Percentiles rank a stretch among this genome's conserved stretches.
phyloP scores from a whole-genome alignment of 2,329 filamentous ascomycete species.

The Claviceps purpurea region DNA sequence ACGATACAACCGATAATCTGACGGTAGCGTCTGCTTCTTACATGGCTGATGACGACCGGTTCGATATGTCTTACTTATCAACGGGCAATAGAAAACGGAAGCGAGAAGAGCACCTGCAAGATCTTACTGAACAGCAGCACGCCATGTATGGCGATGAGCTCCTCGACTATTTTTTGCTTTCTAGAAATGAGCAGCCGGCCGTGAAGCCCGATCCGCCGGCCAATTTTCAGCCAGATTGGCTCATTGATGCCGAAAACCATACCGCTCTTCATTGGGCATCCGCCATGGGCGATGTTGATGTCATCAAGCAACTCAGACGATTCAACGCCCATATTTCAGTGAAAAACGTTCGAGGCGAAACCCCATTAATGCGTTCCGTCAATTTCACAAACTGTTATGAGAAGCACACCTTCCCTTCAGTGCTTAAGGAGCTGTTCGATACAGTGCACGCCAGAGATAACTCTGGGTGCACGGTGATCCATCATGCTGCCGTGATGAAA shows the following conservation, averaged over 20 bases:
- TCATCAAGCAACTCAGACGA: constrained; percentile 74
- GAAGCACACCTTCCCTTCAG: constrained; percentile 74
- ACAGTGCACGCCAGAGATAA: constrained; percentile 72
- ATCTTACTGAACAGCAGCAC: constrained; percentile 67
- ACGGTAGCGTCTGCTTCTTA: constrained; percentile 77
- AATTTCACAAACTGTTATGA: constrained; percentile 96
- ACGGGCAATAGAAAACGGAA: constrained; percentile 64
- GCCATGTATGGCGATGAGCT: constrained; percentile 85
- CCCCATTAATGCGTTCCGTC: constrained; percentile 85
- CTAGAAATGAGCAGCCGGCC: constrained; percentile 63
- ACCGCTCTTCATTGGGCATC: constrained; percentile 95
- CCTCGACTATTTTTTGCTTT: constrained; percentile 88
- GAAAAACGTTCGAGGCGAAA: constrained; percentile 64
- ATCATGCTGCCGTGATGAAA: constrained; percentile 85
- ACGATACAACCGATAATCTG: constrained; percentile 71
- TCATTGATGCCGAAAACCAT: constrained; percentile 87
- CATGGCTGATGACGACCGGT: constrained; percentile 69
- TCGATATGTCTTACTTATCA: constrained; percentile 52
- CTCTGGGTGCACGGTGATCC: constrained; percentile 77
- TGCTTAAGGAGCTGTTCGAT: constrained; percentile 70
- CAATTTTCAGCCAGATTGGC: constrained; percentile 77
- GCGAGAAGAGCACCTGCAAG: constrained; percentile 49
- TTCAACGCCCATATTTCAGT: constrained; percentile 64
- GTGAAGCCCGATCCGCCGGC: constrained; percentile 65
- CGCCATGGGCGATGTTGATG: constrained; percentile 89